Percentiles rank a stretch among this genome's conserved stretches.
Evolutionary conservation across 2,329 filamentous ascomycete genomes (phyloP).

Genomic region (Grosmannia huntii): DNA sequence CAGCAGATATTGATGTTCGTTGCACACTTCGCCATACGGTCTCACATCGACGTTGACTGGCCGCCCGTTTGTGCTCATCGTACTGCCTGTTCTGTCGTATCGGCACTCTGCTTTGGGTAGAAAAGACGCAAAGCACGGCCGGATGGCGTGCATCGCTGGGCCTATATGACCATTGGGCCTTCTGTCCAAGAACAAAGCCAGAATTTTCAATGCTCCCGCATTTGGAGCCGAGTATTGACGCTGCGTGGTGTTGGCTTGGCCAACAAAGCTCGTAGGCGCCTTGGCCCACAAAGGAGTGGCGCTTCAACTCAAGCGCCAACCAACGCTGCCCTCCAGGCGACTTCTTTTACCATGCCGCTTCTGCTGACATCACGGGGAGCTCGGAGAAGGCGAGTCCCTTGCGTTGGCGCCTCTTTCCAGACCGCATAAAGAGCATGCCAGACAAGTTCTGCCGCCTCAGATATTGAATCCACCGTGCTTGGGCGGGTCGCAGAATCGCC

Average conservation of each 20-base stretch:
- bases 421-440: neutral
- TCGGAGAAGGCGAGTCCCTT: neutral
- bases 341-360: neutral
- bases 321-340: too few species aligned
- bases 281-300: neutral
- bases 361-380: neutral
- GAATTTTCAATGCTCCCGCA: neutral
- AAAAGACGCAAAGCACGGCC: neutral
- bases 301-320: neutral
- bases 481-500: conserved; percentile 61
- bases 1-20: conserved; percentile 34
- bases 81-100: neutral
- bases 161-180: neutral
- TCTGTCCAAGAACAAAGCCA: neutral
- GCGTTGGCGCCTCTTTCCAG: neutral
- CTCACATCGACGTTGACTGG: conserved; percentile 17
- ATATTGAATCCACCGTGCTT: conserved; percentile 38
- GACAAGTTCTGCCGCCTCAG: conserved; percentile 15
- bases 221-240: neutral
- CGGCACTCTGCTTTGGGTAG: neutral
- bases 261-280: neutral
- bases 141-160: neutral
- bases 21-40: conserved; percentile 27
- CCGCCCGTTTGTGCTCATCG: neutral
- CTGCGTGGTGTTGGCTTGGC: neutral